Percentiles rank a stretch among this genome's conserved stretches.
These are phyloP conservation scores for Plenodomus biglobosus DNA, from an alignment of 2,329 filamentous ascomycete species.

Conservation along the genomic window DNA sequence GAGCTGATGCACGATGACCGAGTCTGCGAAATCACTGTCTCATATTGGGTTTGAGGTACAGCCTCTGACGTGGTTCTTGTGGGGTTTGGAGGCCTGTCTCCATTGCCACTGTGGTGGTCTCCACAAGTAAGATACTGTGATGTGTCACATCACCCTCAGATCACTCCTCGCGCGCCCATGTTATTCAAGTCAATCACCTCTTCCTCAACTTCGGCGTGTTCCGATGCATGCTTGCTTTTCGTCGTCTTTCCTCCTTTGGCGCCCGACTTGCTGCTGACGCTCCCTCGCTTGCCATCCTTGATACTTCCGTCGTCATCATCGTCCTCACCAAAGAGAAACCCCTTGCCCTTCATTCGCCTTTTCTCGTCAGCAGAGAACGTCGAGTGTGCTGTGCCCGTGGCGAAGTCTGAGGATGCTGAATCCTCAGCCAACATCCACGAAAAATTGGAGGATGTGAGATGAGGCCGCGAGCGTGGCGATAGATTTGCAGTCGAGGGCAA, in stretches of 20 bases:
- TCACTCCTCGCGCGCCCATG: slow-evolving; percentile 35
- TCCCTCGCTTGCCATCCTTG: slow-evolving; percentile 25
- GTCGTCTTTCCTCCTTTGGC: slow-evolving; percentile 17
- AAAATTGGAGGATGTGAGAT: slow-evolving; percentile 72
- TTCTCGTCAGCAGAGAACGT: slow-evolving; percentile 42
- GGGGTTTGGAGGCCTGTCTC: slow-evolving; percentile 1
- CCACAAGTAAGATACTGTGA: background rate
- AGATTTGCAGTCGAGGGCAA: slow-evolving; percentile 29
- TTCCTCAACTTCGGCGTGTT: slow-evolving; percentile 36
- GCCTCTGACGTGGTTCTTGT: slow-evolving; percentile 6
- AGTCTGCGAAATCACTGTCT: background rate
- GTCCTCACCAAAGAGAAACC: slow-evolving; percentile 47
- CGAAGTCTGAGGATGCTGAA: slow-evolving; percentile 38
- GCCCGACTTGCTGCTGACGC: slow-evolving; percentile 19
- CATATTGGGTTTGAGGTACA: background rate
- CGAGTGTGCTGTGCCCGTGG: slow-evolving; percentile 37
- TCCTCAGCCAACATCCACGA: slow-evolving; percentile 69
- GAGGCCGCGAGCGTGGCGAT: slow-evolving; percentile 58
- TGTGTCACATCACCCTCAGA: slow-evolving; percentile 10
- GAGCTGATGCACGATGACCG: background rate
- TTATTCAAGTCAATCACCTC: slow-evolving; percentile 44
- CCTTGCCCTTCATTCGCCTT: slow-evolving; percentile 41
- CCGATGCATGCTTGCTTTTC: slow-evolving; percentile 27
- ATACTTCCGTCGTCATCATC: slow-evolving; percentile 34
- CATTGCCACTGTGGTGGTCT: background rate